phyloP scores from a whole-genome alignment of 768 basidiomycete species.

The Boletus sp. region DNA sequence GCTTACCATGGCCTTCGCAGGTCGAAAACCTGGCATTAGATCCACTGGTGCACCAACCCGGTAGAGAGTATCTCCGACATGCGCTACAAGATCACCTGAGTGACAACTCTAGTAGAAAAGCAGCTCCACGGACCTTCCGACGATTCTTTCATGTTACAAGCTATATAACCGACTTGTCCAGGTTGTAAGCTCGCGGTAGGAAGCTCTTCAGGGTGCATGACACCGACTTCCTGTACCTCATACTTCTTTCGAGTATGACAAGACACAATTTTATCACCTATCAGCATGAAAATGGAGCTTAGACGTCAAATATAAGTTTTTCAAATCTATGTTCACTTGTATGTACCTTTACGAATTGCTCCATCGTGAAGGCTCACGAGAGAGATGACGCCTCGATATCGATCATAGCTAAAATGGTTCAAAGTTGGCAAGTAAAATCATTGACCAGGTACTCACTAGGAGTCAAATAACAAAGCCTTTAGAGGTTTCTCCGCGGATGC shows the following conservation, averaged over 20 bases:
- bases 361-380: constrained; percentile 82
- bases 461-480: constrained; percentile 91
- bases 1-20: constrained; percentile 87
- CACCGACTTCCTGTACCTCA: constrained; percentile 83
- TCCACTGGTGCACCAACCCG: constrained; percentile 69
- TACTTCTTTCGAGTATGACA: constrained; percentile 84
- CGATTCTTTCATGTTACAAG: constrained; percentile 98
- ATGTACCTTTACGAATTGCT: constrained; percentile 70
- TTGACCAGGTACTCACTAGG: constrained; percentile 54
- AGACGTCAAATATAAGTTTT: background rate
- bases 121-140: constrained; percentile 63
- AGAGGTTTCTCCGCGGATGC: constrained; percentile 53
- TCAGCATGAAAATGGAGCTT: background rate
- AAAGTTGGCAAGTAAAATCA: background rate
- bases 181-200: constrained; percentile 62
- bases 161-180: constrained; percentile 85
- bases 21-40: constrained; percentile 87
- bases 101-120: background rate
- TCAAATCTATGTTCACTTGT: background rate
- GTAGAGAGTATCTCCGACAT: constrained; percentile 92
- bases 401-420: constrained; percentile 68
- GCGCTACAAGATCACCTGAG: constrained; percentile 48
- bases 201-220: constrained; percentile 89
- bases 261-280: constrained; percentile 89
- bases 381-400: constrained; percentile 94